Conservation (phyloP, 495 filamentous ascomycete species). For the Talaromyces wortmannii region DNA sequence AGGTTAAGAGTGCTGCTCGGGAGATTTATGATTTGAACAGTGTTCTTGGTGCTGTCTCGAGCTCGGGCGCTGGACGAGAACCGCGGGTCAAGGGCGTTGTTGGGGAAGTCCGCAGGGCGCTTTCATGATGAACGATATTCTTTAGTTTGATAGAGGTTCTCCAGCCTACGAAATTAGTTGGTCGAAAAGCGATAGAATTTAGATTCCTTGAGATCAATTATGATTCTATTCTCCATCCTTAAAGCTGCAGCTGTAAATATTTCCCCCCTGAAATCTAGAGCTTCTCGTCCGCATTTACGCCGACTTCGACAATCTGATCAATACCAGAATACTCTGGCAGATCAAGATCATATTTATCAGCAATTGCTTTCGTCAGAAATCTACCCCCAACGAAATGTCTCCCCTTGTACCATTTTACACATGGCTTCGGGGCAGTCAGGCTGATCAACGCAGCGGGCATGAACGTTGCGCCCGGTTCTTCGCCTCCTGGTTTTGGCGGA, state of each 20-base stretch:
- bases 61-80: slow-evolving; percentile 35
- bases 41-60: slow-evolving; percentile 25
- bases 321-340: slow-evolving; percentile 78
- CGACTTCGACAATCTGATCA: slow-evolving; percentile 83
- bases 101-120: slow-evolving; percentile 30
- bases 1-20: slow-evolving; percentile 40
- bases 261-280: slow-evolving; percentile 31
- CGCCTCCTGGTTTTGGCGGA: slow-evolving; percentile 48
- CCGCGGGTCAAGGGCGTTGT: slow-evolving; percentile 43
- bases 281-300: slow-evolving; percentile 46
- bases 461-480: slow-evolving; percentile 74
- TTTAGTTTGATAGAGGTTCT: not conserved
- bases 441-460: slow-evolving; percentile 74
- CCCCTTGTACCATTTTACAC: slow-evolving; percentile 75
- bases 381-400: slow-evolving; percentile 87
- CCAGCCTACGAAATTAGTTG: not conserved
- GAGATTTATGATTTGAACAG: slow-evolving; percentile 38
- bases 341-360: slow-evolving; percentile 81
- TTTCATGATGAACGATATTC: slow-evolving; percentile 11
- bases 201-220: not conserved
- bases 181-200: not conserved
- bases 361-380: slow-evolving; percentile 73
- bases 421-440: slow-evolving; percentile 91
- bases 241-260: not conserved
- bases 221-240: not conserved